Base-by-base conservation (phyloP, 805 yeast genomes). In the Candida qinlingensis region DNA sequence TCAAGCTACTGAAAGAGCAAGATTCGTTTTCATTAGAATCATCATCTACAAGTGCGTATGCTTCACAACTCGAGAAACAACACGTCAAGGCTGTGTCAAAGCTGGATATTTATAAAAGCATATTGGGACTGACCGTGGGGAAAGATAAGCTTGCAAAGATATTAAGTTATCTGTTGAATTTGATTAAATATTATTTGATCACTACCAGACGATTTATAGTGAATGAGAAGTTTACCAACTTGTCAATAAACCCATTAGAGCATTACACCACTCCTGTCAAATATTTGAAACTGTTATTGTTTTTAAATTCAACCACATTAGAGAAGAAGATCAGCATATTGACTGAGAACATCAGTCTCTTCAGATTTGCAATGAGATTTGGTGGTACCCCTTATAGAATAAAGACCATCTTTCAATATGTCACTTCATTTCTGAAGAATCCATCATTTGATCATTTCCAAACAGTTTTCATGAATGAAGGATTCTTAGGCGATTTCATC, bases 101-200 rank as follows among this genome's bases (percentile, higher is more conserved):
- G 33, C 47, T 59, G 36, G 81, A 76, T 42, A 68, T 83, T 6
- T 66, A 81, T 45, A 73, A 81, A 65, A 69, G 71, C 34, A 64
- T 83, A 61, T 61, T 83, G 45, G 76, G 76, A 45, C 74, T 75
- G 42, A 61, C 85, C 29, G 74, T 79, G 2, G 92, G 92, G 44
- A 85, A 85, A 61, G 94, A 85, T 58, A 83, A 83, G 59, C 50
- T 83, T 52, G 85, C 87, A 27, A 85, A 85, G 55, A 69, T 81
- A 8, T 68, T 80, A 28, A 84, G 81, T 57, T 83, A 83, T 59
- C 61, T 76, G 0, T 61, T 85, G 39, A 76, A 85, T 48, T 60
- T 85, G 19, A 58, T 83, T 37, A 66, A 75, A 26, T 61, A 70
- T 44, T 77, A 79, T 55, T 68, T 82, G 19, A 57, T 68, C n/a